Percentiles rank a stretch among this genome's conserved stretches.
These are phyloP conservation scores for Lentinus polychrous DNA, from an alignment of 1,284 basidiomycete genomes.

Conservation along the genomic window DNA sequence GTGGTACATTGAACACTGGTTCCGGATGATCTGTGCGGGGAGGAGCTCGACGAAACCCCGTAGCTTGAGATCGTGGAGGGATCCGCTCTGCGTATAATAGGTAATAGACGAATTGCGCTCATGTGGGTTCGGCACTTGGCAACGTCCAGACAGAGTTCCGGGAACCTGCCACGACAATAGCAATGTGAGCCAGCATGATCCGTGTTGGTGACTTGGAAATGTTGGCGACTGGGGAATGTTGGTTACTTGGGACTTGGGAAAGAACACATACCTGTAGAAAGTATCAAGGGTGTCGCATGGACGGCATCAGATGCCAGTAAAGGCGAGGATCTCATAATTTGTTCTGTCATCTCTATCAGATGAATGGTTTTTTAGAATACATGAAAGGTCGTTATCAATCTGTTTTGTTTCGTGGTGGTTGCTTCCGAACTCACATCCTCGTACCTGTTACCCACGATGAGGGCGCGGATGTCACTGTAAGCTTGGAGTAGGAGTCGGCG, in stretches of 20 bases:
- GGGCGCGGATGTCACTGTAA: constrained; percentile 68
- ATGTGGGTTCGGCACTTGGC: constrained; percentile 73
- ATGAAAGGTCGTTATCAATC: no score
- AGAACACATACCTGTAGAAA: constrained; percentile 53
- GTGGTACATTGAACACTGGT: constrained; percentile 88
- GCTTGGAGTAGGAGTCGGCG: constrained; percentile 64
- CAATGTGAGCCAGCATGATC: not conserved
- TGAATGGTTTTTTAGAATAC: constrained; percentile 64
- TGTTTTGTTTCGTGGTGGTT: no score
- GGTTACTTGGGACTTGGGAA: no score
- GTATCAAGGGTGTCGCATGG: constrained; percentile 57
- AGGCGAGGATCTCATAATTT: constrained; percentile 54
- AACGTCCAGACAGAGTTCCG: constrained; percentile 67
- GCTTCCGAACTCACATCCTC: constrained; percentile 54
- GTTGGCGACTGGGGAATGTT: no score
- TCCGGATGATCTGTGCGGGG: constrained; percentile 78
- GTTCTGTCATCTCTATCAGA: constrained; percentile 70
- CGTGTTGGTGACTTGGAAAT: not conserved
- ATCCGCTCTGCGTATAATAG: constrained; percentile 76
- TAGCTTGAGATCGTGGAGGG: constrained; percentile 44
- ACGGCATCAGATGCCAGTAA: constrained; percentile 51
- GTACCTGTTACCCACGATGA: constrained; percentile 83
- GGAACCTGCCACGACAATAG: constrained; percentile 36
- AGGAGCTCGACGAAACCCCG: constrained; percentile 57
- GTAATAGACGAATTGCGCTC: constrained; percentile 84